Evolutionary conservation across 306 rosid genomes (phyloP).

Genomic region (Prinsepia uniflora): DNA sequence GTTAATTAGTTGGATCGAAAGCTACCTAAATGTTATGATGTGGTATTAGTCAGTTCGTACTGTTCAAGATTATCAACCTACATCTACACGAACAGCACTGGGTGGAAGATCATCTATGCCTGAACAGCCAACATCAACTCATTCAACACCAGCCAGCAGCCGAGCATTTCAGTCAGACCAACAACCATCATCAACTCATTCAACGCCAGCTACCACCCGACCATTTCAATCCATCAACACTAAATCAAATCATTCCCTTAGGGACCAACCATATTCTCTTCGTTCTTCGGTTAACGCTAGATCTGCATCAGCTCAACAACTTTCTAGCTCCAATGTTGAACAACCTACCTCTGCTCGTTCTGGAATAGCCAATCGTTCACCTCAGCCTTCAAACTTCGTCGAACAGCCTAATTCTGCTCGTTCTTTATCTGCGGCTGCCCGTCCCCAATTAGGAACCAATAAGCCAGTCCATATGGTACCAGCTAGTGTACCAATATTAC

Average conservation of each 20-base stretch:
- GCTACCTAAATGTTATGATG: constrained; percentile 11
- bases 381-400: neutral
- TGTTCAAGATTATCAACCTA: constrained; percentile 49
- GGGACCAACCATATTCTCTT: constrained; percentile 9
- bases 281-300: neutral
- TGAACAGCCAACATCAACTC: constrained; percentile 55
- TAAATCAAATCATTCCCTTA: neutral
- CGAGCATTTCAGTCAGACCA: constrained; percentile 41
- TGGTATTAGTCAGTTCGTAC: constrained; percentile 43
- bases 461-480: constrained; percentile 66
- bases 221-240: neutral
- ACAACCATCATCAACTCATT: neutral
- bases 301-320: neutral
- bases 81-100: constrained; percentile 15
- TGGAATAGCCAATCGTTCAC: neutral
- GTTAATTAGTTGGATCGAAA: neutral
- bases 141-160: constrained; percentile 20
- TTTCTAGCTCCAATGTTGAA: neutral
- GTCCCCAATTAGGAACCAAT: constrained; percentile 43
- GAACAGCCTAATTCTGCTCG: constrained; percentile 29
- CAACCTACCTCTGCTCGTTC: constrained; percentile 12
- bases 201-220: constrained; percentile 4
- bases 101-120: constrained; percentile 35
- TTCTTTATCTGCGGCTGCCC: constrained; percentile 26
- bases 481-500: constrained; percentile 60